These are phyloP conservation scores for Nicotiana rustica DNA, from an alignment of 305 asterid species.

Conservation along the genomic window DNA sequence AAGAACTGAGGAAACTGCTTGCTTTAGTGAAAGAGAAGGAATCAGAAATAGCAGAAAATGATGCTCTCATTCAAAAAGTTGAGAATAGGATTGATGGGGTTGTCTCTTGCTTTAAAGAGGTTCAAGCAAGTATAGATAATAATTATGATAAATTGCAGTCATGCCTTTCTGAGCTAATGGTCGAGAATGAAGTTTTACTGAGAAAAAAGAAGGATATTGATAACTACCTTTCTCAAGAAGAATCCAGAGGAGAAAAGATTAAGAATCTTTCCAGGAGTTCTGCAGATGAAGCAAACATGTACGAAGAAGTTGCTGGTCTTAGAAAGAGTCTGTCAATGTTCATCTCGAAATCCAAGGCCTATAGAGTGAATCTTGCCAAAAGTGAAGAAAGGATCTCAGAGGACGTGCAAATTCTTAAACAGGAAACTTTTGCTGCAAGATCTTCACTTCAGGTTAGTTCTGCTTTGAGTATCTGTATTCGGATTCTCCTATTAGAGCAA, in stretches of 20 bases:
- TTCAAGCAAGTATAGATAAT: constrained; percentile 40
- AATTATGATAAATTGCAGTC: constrained; percentile 47
- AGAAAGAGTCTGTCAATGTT: constrained; percentile 48
- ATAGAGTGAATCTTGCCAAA: constrained; percentile 50
- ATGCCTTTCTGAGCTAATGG: constrained; percentile 45
- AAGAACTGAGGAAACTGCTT: constrained; percentile 50
- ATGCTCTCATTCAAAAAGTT: constrained; percentile 48
- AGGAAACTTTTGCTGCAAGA: constrained; percentile 49
- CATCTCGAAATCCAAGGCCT: constrained; percentile 46
- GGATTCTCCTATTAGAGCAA: constrained; percentile 14
- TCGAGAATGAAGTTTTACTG: constrained; percentile 44
- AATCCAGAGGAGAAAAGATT: constrained; percentile 47
- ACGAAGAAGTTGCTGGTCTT: constrained; percentile 47
- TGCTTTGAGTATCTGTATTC: constrained; percentile 17
- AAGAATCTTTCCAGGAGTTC: constrained; percentile 50
- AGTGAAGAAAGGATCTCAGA: constrained; percentile 52
- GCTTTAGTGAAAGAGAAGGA: constrained; percentile 57
- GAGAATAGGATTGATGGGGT: constrained; percentile 47
- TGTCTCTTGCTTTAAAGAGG: constrained; percentile 45
- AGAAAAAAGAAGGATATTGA: constrained; percentile 51
- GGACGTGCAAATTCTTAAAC: constrained; percentile 48
- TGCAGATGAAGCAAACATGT: constrained; percentile 49
- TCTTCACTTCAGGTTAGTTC: constrained; percentile 54
- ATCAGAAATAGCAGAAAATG: constrained; percentile 55
- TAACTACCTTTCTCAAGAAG: constrained; percentile 45